Conservation (phyloP, 768 basidiomycete species). For the Auricularia heimuer region DNA sequence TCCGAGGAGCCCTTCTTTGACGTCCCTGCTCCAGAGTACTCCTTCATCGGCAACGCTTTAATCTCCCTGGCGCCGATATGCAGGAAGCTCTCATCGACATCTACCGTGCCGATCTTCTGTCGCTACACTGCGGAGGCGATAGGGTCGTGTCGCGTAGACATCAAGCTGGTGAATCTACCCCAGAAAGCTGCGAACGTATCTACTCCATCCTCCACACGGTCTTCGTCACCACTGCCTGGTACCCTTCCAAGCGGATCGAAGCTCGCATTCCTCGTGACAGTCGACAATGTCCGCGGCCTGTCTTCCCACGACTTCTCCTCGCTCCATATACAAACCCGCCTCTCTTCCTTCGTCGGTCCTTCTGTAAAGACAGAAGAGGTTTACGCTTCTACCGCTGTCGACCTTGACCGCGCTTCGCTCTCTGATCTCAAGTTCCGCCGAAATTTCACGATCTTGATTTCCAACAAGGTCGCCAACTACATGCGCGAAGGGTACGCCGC, state of each 20-base stretch:
- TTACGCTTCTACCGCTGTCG: constrained; percentile 63
- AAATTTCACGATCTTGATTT: constrained; percentile 68
- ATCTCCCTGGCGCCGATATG: constrained; percentile 75
- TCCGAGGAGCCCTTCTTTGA: constrained; percentile 91
- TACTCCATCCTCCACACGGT: constrained; percentile 48
- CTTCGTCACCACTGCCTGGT: constrained; percentile 65
- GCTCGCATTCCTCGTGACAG: constrained; percentile 71
- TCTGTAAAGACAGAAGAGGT: constrained; percentile 66
- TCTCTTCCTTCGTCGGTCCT: constrained; percentile 78
- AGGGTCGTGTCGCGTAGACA: constrained; percentile 81
- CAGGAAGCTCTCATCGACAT: constrained; percentile 61
- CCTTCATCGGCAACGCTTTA: constrained; percentile 83
- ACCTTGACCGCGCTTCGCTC: constrained; percentile 60
- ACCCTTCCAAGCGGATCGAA: constrained; percentile 66
- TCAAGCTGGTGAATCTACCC: constrained; percentile 66
- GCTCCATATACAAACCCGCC: constrained; percentile 77
- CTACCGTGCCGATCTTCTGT: constrained; percentile 83
- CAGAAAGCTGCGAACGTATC: constrained; percentile 51
- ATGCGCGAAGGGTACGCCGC: constrained; percentile 70
- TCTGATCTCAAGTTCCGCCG: constrained; percentile 79
- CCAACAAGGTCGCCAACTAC: constrained; percentile 61
- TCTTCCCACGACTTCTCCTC: constrained; percentile 83
- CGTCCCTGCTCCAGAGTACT: constrained; percentile 76
- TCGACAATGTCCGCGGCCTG: constrained; percentile 83
- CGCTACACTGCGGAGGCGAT: constrained; percentile 92